Evolutionary conservation across 148 eudicot species (phyloP), one percentile per base, ranked within the genome.

Genomic region (Rheum nobile): DNA sequence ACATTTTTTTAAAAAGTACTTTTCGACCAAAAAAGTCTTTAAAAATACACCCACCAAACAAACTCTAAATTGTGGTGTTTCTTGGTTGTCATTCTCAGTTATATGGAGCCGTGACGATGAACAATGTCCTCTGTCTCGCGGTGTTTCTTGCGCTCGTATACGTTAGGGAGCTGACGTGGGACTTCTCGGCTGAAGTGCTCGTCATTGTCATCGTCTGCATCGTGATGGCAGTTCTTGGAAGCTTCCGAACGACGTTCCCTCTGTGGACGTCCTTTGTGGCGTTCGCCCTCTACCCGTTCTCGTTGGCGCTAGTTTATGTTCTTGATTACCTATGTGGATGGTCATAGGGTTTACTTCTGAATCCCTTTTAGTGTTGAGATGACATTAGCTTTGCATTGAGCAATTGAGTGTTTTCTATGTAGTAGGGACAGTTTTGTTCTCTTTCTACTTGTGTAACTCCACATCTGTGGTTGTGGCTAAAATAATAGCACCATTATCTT

Each of bases 171-270:
- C 80, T 90, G 82, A 75, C 79, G 14, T 92, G 96, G 98, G 86
- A 92, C 75, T 92, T 92, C 85, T 92, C 98, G 26, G 83, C 98
- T 0, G 98, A 92, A 82, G 98, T 92, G 21, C 85, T 92, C 43
- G 87, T 92, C 46, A 92, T 90, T 32, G 47, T 92, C 55, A 76
- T 92, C 2, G 98, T 92, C n/a, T 90, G 96, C 78, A 0, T 90
- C n/a, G 79, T 88, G 77, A 91, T 94, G 91, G 93, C 91, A 22
- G 84, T 77, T 2, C 77, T 89, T 11, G 96, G 86, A 21, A 91
- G 98, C 84, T 78, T 88, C 78, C 85, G 93, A 71, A 89, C 93
- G 50, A 77, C 87, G 38, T 94, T 89, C 75, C 93, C 96, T 72
- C 80, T 94, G 0, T 94, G 98, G 98, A 94, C 97, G 13, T 29